These are phyloP conservation scores for Davidsoniella neocaledoniae DNA, from an alignment of 2,329 filamentous ascomycete species.

Conservation along the genomic window DNA sequence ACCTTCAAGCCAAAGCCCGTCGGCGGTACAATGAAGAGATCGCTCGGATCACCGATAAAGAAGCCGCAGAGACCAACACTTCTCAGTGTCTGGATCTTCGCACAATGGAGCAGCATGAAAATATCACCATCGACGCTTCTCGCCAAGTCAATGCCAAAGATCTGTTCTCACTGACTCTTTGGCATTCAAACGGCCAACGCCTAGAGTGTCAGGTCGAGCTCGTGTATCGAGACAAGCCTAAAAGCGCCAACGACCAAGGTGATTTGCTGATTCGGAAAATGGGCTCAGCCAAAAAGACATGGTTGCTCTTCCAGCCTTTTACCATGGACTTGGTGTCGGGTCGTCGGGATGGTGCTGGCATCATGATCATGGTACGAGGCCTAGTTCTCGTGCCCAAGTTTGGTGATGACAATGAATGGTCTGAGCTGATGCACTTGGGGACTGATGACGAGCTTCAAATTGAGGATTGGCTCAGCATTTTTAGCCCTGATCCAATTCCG, in stretches of 20 bases:
- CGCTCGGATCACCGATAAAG: constrained; percentile 65
- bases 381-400: constrained; percentile 16
- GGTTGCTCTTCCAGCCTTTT: constrained; percentile 87
- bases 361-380: constrained; percentile 78
- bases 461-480: constrained; percentile 72
- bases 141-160: constrained; percentile 82
- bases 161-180: constrained; percentile 68
- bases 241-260: constrained; percentile 48
- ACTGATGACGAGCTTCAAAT: constrained; percentile 63
- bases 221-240: constrained; percentile 63
- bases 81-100: constrained; percentile 63
- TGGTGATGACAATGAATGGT: constrained; percentile 53
- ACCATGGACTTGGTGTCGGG: constrained; percentile 58
- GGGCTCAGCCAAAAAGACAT: constrained; percentile 53
- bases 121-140: constrained; percentile 54
- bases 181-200: constrained; percentile 78
- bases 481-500: constrained; percentile 38
- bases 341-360: constrained; percentile 54
- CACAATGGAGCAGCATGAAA: constrained; percentile 54
- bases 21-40: constrained; percentile 46
- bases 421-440: constrained; percentile 63
- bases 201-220: constrained; percentile 81
- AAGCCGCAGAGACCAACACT: constrained; percentile 68
- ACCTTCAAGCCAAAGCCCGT: constrained; percentile 59
- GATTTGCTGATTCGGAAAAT: constrained; percentile 88